Evolutionary conservation across 495 filamentous ascomycete genomes (phyloP).

Genomic region (Oidiodendron maius): DNA sequence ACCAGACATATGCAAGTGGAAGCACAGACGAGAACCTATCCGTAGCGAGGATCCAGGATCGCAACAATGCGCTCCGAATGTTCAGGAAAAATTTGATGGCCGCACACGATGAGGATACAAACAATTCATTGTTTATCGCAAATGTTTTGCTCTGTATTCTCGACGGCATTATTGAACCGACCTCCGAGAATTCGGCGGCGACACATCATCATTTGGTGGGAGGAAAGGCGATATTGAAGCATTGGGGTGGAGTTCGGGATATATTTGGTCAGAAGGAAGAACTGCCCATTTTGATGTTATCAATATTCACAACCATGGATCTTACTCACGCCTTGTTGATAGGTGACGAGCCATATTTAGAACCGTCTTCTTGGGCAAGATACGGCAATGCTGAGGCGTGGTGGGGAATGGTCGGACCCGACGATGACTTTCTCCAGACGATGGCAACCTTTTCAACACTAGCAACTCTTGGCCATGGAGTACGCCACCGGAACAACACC

Average conservation of each 20-base stretch:
- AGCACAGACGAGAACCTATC: constrained; percentile 19
- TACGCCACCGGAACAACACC: constrained; percentile 10
- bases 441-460: constrained; percentile 20
- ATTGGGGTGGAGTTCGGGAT: constrained; percentile 22
- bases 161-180: constrained; percentile 32
- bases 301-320: constrained; percentile 34
- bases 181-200: constrained; percentile 25
- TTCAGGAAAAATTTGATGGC: constrained; percentile 22
- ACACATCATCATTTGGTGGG: constrained; percentile 30
- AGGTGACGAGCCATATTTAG: constrained; percentile 21
- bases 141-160: constrained; percentile 34
- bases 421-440: constrained; percentile 20
- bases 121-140: constrained; percentile 26
- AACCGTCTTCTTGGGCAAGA: constrained; percentile 13
- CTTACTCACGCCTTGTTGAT: constrained; percentile 26
- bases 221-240: constrained; percentile 31
- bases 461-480: constrained; percentile 12
- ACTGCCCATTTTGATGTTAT: constrained; percentile 29
- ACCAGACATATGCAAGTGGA: constrained; percentile 20
- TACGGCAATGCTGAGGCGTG: constrained; percentile 17
- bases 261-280: constrained; percentile 22
- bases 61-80: constrained; percentile 26
- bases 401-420: constrained; percentile 18
- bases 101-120: constrained; percentile 12
- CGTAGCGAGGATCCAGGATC: constrained; percentile 25